phyloP scores from a whole-genome alignment of 257 asterid species.

The Anisodus acutangulus region DNA sequence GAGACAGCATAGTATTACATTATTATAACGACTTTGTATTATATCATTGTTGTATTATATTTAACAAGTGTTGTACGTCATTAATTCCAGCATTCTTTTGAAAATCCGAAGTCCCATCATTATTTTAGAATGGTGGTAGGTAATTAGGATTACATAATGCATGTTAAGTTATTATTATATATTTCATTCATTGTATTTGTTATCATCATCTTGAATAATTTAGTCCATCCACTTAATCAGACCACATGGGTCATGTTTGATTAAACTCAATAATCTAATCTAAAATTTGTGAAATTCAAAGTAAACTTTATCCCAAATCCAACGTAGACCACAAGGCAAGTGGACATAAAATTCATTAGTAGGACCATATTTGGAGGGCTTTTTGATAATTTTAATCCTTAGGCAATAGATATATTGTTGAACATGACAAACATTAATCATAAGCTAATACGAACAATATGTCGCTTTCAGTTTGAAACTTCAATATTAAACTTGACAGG shows the following conservation, averaged over 20 bases:
- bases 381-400: background rate
- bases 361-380: slow-evolving; percentile 18
- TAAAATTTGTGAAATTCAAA: background rate
- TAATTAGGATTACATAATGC: slow-evolving; percentile 34
- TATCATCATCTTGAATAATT: slow-evolving; percentile 18
- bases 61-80: background rate
- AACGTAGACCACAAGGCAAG: slow-evolving; percentile 32
- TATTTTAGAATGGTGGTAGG: slow-evolving; percentile 26
- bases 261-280: slow-evolving; percentile 29
- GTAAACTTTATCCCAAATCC: slow-evolving; percentile 14
- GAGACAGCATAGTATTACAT: background rate
- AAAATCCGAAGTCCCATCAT: background rate
- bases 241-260: slow-evolving; percentile 44
- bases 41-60: slow-evolving; percentile 7
- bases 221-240: slow-evolving; percentile 22
- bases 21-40: slow-evolving; percentile 10
- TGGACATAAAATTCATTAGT: slow-evolving; percentile 30
- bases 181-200: slow-evolving; percentile 35
- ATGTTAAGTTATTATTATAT: slow-evolving; percentile 29
- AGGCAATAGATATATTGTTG: background rate
- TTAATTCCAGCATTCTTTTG: slow-evolving; percentile 14
- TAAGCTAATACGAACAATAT: slow-evolving; percentile 30
- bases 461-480: slow-evolving; percentile 23
- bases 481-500: background rate
- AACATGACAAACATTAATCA: slow-evolving; percentile 27